A percentile compares a stretch with the other conserved stretches of the same genome.
These are phyloP conservation scores for Stephania yunnanensis DNA, from an alignment of 164 flowering plant genomes.

Conservation along the genomic window DNA sequence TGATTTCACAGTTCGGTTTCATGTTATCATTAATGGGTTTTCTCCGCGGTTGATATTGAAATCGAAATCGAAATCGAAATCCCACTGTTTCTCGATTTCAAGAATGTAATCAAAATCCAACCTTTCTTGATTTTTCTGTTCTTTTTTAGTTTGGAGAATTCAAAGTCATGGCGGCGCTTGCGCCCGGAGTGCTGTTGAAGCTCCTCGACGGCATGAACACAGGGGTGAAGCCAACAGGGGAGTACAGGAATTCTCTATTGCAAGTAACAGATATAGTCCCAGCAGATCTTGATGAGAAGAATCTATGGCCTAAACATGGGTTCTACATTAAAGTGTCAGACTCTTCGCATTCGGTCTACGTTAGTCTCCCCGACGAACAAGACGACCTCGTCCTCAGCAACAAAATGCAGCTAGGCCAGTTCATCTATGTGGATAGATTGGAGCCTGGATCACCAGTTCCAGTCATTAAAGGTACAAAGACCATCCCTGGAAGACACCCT, in stretches of 20 bases:
- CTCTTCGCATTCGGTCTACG: conserved; percentile 88
- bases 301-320: conserved; percentile 78
- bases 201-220: conserved; percentile 71
- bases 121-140: background rate
- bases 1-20: background rate
- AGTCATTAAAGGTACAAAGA: conserved; percentile 63
- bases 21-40: background rate
- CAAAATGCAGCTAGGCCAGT: conserved; percentile 92
- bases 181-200: conserved; percentile 82
- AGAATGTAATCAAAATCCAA: no score
- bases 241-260: conserved; percentile 74
- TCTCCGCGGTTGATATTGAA: background rate
- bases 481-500: conserved; percentile 88
- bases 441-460: conserved; percentile 96
- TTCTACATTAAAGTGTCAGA: conserved; percentile 87
- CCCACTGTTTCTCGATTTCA: background rate
- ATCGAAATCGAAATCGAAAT: background rate
- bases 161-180: conserved; percentile 59
- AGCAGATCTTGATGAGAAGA: conserved; percentile 85
- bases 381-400: conserved; percentile 88
- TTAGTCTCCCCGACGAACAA: conserved; percentile 71
- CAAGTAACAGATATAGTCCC: conserved; percentile 98
- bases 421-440: conserved; percentile 70
- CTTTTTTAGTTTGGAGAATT: background rate
- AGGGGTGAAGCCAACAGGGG: conserved; percentile 69